A percentile compares a stretch with the other conserved stretches of the same genome.
These are phyloP conservation scores for Boletus bicolor DNA, from an alignment of 768 basidiomycete species.

Conservation along the genomic window DNA sequence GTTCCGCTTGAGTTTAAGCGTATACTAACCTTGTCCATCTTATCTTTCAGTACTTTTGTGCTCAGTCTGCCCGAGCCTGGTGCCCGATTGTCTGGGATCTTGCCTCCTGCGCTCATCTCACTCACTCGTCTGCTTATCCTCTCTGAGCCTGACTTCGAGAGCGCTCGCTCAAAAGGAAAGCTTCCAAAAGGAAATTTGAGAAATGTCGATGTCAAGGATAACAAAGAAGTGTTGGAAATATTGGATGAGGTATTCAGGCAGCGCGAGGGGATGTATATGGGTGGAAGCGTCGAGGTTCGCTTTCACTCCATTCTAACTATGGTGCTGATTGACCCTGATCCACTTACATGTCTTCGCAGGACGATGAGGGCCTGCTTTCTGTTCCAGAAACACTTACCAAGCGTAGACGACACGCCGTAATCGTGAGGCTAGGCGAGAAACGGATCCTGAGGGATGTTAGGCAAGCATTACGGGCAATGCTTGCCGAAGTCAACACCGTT, in stretches of 20 bases:
- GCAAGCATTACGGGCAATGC: slow-evolving; percentile 7
- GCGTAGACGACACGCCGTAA: slow-evolving; percentile 58
- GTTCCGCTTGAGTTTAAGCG: neutral
- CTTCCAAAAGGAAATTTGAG: slow-evolving; percentile 64
- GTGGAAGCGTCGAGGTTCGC: slow-evolving; percentile 42
- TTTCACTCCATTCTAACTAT: neutral
- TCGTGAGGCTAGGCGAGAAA: slow-evolving; percentile 82
- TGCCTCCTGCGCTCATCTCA: slow-evolving; percentile 60
- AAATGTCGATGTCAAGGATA: slow-evolving; percentile 5
- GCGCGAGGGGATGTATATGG: slow-evolving; percentile 43
- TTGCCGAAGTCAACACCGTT: neutral
- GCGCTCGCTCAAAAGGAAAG: slow-evolving; percentile 56
- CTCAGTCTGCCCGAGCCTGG: slow-evolving; percentile 31
- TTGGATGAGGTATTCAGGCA: slow-evolving; percentile 45
- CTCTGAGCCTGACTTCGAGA: slow-evolving; percentile 55
- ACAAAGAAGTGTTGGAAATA: slow-evolving; percentile 40
- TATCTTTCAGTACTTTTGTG: slow-evolving; percentile 8
- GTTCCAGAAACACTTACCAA: slow-evolving; percentile 27
- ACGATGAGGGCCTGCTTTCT: slow-evolving; percentile 46
- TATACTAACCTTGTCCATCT: slow-evolving; percentile 1
- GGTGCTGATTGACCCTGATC: neutral
- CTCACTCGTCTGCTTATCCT: slow-evolving; percentile 64
- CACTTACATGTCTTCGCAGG: slow-evolving; percentile 31
- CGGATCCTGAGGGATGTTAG: slow-evolving; percentile 46
- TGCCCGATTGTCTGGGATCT: slow-evolving; percentile 52